These are phyloP conservation scores for Citrus sp. DNA, from an alignment of 345 rosid species.

Conservation along the genomic window DNA sequence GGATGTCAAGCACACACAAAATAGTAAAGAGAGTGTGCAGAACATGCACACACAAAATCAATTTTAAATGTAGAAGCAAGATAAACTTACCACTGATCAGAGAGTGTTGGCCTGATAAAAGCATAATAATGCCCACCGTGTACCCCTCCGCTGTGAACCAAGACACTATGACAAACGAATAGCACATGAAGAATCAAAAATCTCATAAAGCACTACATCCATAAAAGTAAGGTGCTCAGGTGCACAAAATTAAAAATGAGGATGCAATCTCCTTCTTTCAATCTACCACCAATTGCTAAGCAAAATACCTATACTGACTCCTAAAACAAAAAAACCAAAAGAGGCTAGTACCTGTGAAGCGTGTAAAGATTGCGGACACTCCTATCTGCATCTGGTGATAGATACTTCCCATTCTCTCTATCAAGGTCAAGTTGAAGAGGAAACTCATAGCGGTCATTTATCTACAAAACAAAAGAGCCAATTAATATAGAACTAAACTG, in stretches of 20 bases:
- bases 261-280: not conserved
- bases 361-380: conserved; percentile 89
- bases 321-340: not conserved
- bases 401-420: conserved; percentile 76
- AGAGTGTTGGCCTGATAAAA: conserved; percentile 84
- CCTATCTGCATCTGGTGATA: conserved; percentile 91
- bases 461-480: conserved; percentile 37
- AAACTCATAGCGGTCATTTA: conserved; percentile 94
- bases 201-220: not conserved
- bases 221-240: not conserved
- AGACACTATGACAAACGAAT: conserved; percentile 51
- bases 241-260: not conserved
- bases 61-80: not conserved
- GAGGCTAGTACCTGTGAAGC: conserved; percentile 67
- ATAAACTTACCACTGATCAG: conserved; percentile 76
- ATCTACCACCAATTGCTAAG: not conserved
- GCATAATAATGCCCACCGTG: conserved; percentile 99
- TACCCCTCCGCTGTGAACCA: conserved; percentile 97
- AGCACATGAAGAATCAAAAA: not conserved
- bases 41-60: not conserved
- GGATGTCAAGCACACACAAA: not conserved
- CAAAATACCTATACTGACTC: not conserved
- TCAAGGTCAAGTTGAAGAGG: conserved; percentile 96
- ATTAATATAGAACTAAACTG: conserved; percentile 2
- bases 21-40: not conserved